Evolutionary conservation across 2,329 filamentous ascomycete genomes (phyloP).

Genomic region (Paraconiothyrium sp.): DNA sequence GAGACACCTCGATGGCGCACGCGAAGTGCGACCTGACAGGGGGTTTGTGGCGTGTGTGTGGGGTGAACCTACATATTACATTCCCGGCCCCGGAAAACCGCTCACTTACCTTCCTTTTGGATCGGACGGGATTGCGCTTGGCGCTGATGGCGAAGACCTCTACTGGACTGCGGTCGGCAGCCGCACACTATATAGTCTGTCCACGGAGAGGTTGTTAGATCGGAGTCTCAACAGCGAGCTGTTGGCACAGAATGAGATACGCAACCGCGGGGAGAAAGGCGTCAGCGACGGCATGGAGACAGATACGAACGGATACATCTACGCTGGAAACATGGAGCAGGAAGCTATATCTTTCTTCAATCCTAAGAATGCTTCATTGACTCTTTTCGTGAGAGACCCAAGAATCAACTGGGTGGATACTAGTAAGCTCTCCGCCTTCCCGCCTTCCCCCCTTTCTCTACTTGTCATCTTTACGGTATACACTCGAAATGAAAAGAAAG

Average conservation of each 20-base stretch:
- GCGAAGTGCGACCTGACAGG: constrained; percentile 52
- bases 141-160: constrained; percentile 58
- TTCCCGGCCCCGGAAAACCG: constrained; percentile 45
- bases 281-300: constrained; percentile 63
- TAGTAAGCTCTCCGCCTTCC: constrained; percentile 5
- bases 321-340: constrained; percentile 61
- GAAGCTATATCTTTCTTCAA: constrained; percentile 54
- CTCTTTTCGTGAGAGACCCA: constrained; percentile 35
- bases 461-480: too few relatives aligned
- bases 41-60: constrained; percentile 61
- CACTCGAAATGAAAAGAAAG: too few relatives aligned
- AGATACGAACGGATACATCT: constrained; percentile 60
- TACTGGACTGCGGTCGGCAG: constrained; percentile 58
- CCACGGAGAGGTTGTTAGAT: constrained; percentile 56
- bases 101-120: constrained; percentile 56
- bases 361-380: constrained; percentile 55
- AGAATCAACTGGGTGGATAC: constrained; percentile 23
- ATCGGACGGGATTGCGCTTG: constrained; percentile 62
- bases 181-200: constrained; percentile 57
- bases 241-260: constrained; percentile 54
- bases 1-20: constrained; percentile 58
- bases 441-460: too few relatives aligned
- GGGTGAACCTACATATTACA: constrained; percentile 59
- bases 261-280: constrained; percentile 58
- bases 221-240: constrained; percentile 53